Evolutionary conservation across 2,329 filamentous ascomycete species (phyloP).

Genomic region (Sarocladium brachiariae): DNA sequence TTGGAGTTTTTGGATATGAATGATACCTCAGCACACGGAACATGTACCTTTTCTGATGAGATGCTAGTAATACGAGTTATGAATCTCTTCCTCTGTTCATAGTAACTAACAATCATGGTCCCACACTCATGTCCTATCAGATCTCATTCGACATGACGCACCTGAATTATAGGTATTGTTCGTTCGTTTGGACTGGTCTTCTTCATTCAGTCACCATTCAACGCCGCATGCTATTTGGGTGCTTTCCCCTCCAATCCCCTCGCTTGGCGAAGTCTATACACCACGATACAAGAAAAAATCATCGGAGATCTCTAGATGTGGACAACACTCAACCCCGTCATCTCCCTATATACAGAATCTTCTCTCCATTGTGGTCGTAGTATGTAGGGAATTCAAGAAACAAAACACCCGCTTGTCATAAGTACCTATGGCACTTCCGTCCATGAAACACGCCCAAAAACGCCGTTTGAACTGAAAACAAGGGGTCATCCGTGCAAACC

Average conservation of each 20-base stretch:
- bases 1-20: background rate
- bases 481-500: background rate
- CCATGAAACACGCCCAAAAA: background rate
- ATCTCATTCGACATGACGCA: too few species aligned
- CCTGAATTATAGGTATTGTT: too few species aligned
- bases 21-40: background rate
- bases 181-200: background rate
- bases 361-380: too few species aligned
- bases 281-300: too few species aligned
- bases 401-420: slow-evolving; percentile 5
- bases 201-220: background rate
- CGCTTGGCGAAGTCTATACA: too few species aligned
- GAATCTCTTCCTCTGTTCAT: too few species aligned
- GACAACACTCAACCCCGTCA: too few species aligned
- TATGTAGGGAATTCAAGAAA: background rate
- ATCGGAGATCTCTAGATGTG: too few species aligned
- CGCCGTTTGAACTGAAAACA: background rate
- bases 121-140: too few species aligned
- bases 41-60: too few species aligned
- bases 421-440: background rate
- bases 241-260: background rate
- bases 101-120: too few species aligned
- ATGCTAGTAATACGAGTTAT: too few species aligned
- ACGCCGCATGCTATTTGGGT: background rate
- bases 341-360: background rate